Base-by-base conservation (phyloP, 108 stramenopile species). In the Discostella stelligeroides region DNA sequence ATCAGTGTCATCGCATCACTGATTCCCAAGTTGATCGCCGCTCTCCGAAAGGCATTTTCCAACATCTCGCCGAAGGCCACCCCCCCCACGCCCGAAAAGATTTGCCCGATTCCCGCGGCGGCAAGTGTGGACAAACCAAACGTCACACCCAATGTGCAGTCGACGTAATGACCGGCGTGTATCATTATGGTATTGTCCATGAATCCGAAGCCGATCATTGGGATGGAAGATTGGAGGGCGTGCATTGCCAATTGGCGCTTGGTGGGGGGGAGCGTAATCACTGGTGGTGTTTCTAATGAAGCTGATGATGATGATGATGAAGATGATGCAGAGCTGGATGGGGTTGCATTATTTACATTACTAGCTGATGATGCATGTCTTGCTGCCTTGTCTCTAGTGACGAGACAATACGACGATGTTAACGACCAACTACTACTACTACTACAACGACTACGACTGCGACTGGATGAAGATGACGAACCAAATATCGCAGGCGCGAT, bases 121-220 rank as follows among this genome's bases (percentile, higher is more conserved):
- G 89, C 83, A 21, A 92, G 60, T 1, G 91, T 92, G 6, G 87
- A 82, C 38, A 92, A 68, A 10, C 87, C 88, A 48, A 92, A 88
- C 38, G 63, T 68, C 0, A 92, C 88, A 21, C 91, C 91, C 3
- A 54, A 7, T 64, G 84, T 56, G 15, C 65, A 82, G 59, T 92
- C 89, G 49, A 92, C 84, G 55, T 79, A 51, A 45, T 88, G 80
- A 13, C 91, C 91, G 17, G 91, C 87, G 23, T 81, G 80, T 28
- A 90, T 82, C 87, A 90, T 88, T 12, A 92, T 79, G 27, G 72
- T 76, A 58, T 89, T 90, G 75, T 90, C 89, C 85, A 87, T 87
- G 46, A 92, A 85, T 15, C 85, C 85, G 47, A 88, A 86, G n/a
- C 77, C 77, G 1, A 54, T 28, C 53, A 54, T 54, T 28, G 53